Conservation (phyloP, 2,329 filamentous ascomycete species). For the Diaporthe ilicicola region DNA sequence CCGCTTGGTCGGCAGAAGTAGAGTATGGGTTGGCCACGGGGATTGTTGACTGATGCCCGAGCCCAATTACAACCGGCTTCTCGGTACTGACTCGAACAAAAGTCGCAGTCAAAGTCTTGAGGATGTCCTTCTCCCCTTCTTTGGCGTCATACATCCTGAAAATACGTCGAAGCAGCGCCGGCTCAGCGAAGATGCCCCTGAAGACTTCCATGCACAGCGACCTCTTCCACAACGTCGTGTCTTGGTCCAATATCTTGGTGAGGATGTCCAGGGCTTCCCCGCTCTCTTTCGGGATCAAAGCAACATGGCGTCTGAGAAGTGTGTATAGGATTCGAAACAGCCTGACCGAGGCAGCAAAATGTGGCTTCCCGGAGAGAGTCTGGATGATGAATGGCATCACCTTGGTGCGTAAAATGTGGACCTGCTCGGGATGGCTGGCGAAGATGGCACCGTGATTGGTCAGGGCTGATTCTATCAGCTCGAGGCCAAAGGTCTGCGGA, state of each 20-base stretch:
- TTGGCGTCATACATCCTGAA: slow-evolving; percentile 82
- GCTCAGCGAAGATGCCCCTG: slow-evolving; percentile 83
- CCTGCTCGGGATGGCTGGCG: slow-evolving; percentile 79
- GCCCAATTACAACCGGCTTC: slow-evolving; percentile 86
- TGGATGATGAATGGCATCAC: slow-evolving; percentile 86
- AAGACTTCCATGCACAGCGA: slow-evolving; percentile 92
- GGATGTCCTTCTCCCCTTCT: slow-evolving; percentile 75
- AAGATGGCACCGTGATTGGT: slow-evolving; percentile 87
- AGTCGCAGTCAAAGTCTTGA: slow-evolving; percentile 83
- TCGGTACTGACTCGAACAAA: slow-evolving; percentile 95
- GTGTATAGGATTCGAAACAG: slow-evolving; percentile 85
- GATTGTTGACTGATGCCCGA: slow-evolving; percentile 87
- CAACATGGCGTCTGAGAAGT: slow-evolving; percentile 79
- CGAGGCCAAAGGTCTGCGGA: slow-evolving; percentile 84
- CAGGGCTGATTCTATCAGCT: slow-evolving; percentile 90
- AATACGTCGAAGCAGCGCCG: slow-evolving; percentile 79
- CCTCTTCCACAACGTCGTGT: slow-evolving; percentile 85
- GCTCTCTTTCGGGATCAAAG: slow-evolving; percentile 78
- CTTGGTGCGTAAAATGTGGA: slow-evolving; percentile 76
- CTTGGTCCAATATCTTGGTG: slow-evolving; percentile 88
- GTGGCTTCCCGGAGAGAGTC: slow-evolving; percentile 78
- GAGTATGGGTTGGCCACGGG: slow-evolving; percentile 69
- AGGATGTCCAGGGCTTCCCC: slow-evolving; percentile 83
- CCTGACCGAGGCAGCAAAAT: slow-evolving; percentile 84
- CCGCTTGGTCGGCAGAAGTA: slow-evolving; percentile 79